These are phyloP conservation scores for Globisporangium cylindrosporum DNA, from an alignment of 352 stramenopile genomes.

Conservation along the genomic window DNA sequence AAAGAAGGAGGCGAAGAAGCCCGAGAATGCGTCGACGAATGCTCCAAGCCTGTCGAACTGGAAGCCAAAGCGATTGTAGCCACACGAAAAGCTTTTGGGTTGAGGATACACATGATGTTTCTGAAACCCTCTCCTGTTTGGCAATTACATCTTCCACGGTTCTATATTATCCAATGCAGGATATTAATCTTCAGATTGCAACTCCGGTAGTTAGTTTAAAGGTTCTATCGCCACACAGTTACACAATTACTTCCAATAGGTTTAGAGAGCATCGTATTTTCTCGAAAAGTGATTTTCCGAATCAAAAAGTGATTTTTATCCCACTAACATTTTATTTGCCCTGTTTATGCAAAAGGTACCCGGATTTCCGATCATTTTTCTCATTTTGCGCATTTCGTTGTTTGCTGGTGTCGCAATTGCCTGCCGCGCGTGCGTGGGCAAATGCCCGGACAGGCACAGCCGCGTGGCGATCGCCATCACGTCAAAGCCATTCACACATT, in stretches of 20 bases:
- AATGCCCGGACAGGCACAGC: neutral
- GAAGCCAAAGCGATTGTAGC: slow-evolving; percentile 4
- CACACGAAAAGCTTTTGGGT: neutral
- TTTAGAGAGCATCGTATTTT: neutral
- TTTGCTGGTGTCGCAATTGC: slow-evolving; percentile 3
- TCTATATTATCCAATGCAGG: neutral
- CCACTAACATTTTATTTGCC: neutral
- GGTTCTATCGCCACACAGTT: neutral
- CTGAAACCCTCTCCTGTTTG: neutral
- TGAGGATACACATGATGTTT: neutral
- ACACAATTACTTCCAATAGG: neutral
- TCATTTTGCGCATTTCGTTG: slow-evolving; percentile 3
- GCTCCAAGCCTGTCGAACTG: neutral
- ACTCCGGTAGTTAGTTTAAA: neutral
- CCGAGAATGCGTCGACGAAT: neutral
- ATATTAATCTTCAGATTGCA: neutral
- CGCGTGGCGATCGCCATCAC: neutral
- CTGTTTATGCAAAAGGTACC: slow-evolving; percentile 7
- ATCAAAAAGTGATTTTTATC: neutral
- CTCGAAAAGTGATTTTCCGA: neutral
- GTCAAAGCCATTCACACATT: slow-evolving; percentile 10
- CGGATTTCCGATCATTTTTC: slow-evolving; percentile 10
- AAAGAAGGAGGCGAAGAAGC: slow-evolving; percentile 9
- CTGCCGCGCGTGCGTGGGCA: neutral
- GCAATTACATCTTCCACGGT: no score